Evolutionary conservation across 257 asterid species (phyloP).

Genomic region (Solanum habrochaites): DNA sequence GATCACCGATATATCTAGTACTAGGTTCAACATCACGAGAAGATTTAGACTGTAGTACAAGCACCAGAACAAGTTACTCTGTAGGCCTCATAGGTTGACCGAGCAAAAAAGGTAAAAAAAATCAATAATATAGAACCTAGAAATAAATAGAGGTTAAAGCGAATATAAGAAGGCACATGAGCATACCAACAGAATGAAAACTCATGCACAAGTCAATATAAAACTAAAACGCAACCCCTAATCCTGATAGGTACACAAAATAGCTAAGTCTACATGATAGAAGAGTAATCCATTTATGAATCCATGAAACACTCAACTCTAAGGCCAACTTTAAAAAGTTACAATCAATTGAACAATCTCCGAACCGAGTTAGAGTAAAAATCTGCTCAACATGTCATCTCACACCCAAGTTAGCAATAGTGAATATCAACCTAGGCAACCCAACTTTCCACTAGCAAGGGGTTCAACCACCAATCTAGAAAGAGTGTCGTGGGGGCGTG

Average conservation of each 20-base stretch:
- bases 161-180: not conserved
- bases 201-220: not conserved
- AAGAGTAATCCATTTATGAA: not conserved
- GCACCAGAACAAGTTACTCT: not conserved
- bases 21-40: not conserved
- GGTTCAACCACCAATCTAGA: not conserved
- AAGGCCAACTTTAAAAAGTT: not conserved
- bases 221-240: too few relatives aligned
- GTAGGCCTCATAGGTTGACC: not conserved
- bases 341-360: not conserved
- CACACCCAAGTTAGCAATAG: not conserved
- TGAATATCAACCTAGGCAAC: not conserved
- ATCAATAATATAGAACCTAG: not conserved
- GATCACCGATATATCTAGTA: not conserved
- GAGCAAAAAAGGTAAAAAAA: not conserved
- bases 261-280: not conserved
- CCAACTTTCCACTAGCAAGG: not conserved
- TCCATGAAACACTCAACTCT: not conserved
- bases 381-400: not conserved
- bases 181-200: not conserved
- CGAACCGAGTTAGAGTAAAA: not conserved
- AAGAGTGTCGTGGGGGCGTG: not conserved
- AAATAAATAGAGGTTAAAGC: not conserved
- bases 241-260: not conserved
- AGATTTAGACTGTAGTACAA: not conserved